Evolutionary conservation across 2,329 filamentous ascomycete genomes (phyloP).

Genomic region (Curvularia sp.): DNA sequence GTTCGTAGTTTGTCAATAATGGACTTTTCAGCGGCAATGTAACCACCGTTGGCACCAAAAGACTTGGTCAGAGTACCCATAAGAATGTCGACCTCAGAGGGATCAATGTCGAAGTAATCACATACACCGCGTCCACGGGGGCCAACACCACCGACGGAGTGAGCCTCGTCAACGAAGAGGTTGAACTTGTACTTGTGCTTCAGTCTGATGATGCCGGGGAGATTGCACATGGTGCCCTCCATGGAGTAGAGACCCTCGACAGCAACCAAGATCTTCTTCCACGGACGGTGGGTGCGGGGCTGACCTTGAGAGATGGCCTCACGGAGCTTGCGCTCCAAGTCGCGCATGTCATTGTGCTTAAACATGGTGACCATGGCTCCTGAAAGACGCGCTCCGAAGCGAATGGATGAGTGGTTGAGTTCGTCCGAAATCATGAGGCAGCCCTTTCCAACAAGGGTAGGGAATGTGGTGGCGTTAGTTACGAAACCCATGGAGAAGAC

Average conservation of each 20-base stretch:
- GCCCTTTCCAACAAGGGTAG: slow-evolving; percentile 89
- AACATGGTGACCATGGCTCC: slow-evolving; percentile 95
- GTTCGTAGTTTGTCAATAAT: slow-evolving; percentile 91
- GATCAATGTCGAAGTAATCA: slow-evolving; percentile 94
- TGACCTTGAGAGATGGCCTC: slow-evolving; percentile 96
- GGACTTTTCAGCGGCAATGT: slow-evolving; percentile 85
- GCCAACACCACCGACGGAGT: slow-evolving; percentile 92
- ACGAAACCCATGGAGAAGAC: slow-evolving; percentile 99
- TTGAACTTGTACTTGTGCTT: slow-evolving; percentile 98
- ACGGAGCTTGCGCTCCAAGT: slow-evolving; percentile 84
- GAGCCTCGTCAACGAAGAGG: slow-evolving; percentile 94
- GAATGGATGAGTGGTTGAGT: slow-evolving; percentile 96
- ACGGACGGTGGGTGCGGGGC: slow-evolving; percentile 95
- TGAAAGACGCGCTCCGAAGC: slow-evolving; percentile 90
- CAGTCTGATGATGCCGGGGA: slow-evolving; percentile 84
- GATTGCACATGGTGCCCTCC: slow-evolving; percentile 98
- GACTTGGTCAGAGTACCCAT: slow-evolving; percentile 99
- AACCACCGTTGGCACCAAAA: slow-evolving; percentile 96
- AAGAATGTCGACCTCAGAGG: slow-evolving; percentile 86
- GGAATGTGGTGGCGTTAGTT: slow-evolving; percentile 92
- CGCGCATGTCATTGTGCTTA: slow-evolving; percentile 94
- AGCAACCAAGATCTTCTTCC: slow-evolving; percentile 98
- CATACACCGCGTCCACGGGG: slow-evolving; percentile 90
- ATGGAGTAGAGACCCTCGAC: slow-evolving; percentile 98
- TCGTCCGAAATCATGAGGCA: slow-evolving; percentile 96